Evolutionary conservation across 139 green algal species (phyloP).

Genomic region (Pedinophyceae sp.): DNA sequence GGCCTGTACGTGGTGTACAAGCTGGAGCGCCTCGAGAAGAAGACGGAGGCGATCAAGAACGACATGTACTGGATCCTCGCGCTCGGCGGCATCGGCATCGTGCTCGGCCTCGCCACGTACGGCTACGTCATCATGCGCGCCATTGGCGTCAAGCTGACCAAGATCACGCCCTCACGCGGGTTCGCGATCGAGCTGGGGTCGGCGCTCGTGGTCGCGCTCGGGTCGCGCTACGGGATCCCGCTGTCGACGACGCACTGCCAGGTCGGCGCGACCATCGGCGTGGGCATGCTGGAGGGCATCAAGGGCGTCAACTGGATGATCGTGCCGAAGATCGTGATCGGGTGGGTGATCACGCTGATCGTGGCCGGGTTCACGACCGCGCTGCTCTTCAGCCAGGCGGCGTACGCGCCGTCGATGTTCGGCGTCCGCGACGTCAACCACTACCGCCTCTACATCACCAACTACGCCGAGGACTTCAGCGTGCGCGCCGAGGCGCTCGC

Average conservation of each 20-base stretch:
- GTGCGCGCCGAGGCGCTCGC: too few relatives aligned
- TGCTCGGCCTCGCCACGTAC: slow-evolving; percentile 19
- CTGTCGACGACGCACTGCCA: slow-evolving; percentile 30
- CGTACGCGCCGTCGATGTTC: not conserved
- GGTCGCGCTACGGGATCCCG: slow-evolving; percentile 23
- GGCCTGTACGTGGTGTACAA: slow-evolving; percentile 10
- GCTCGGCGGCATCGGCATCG: slow-evolving; percentile 11
- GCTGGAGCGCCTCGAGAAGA: slow-evolving; percentile 6
- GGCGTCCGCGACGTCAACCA: not conserved
- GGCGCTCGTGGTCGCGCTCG: slow-evolving; percentile 27
- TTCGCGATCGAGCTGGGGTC: slow-evolving; percentile 45
- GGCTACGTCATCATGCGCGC: slow-evolving; percentile 25
- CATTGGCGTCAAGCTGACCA: slow-evolving; percentile 19
- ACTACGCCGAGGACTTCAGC: too few relatives aligned
- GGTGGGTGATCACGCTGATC: slow-evolving; percentile 15
- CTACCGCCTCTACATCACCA: too few relatives aligned
- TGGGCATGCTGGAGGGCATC: slow-evolving; percentile 13
- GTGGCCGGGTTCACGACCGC: slow-evolving; percentile 1
- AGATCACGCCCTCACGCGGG: slow-evolving; percentile 36
- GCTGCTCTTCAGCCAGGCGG: not conserved
- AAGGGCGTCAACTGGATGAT: slow-evolving; percentile 12
- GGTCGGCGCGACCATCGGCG: slow-evolving; percentile 11
- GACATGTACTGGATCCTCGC: slow-evolving; percentile 12
- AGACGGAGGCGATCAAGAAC: slow-evolving; percentile 1
- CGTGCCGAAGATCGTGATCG: slow-evolving; percentile 3